Evolutionary conservation across 2,329 filamentous ascomycete genomes (phyloP).

Genomic region (Botrytis tulipae): DNA sequence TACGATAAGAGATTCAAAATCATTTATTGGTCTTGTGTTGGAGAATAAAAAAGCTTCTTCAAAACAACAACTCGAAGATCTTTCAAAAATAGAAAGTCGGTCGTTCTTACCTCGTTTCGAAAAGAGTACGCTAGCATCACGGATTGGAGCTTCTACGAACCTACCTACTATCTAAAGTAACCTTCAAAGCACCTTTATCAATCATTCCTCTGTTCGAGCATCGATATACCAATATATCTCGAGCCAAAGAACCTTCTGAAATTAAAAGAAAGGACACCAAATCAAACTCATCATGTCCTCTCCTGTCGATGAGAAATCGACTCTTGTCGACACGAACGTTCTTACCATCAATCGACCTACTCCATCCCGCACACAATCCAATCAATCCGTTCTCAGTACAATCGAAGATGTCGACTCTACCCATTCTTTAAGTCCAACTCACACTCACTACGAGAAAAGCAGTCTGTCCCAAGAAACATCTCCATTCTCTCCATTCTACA

Average conservation of each 20-base stretch:
- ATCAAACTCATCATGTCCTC: constrained; percentile 16
- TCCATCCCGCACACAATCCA: constrained; percentile 23
- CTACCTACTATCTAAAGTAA: background rate
- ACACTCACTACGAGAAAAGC: constrained; percentile 23
- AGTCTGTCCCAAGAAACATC: constrained; percentile 18
- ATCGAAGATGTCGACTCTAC: constrained; percentile 48
- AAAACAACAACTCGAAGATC: constrained; percentile 1
- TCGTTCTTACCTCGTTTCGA: constrained; percentile 8
- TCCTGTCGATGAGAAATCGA: constrained; percentile 25
- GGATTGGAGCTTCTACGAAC: background rate
- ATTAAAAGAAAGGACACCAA: background rate
- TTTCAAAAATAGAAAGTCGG: constrained; percentile 1
- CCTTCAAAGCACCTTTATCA: background rate
- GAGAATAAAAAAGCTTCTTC: background rate
- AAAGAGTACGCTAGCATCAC: constrained; percentile 4
- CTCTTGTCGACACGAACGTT: constrained; percentile 18
- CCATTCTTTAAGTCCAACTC: constrained; percentile 22
- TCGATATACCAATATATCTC: background rate
- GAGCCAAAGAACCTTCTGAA: background rate
- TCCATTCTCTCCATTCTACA: constrained; percentile 30
- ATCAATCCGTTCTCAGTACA: constrained; percentile 53
- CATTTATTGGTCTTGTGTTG: background rate
- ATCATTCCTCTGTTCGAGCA: background rate
- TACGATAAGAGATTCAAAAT: background rate
- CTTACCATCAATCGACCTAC: constrained; percentile 26